Evolutionary conservation across 148 eudicot genomes (phyloP), one percentile per base, ranked within the genome.

Genomic region (Euryodendron excelsum): DNA sequence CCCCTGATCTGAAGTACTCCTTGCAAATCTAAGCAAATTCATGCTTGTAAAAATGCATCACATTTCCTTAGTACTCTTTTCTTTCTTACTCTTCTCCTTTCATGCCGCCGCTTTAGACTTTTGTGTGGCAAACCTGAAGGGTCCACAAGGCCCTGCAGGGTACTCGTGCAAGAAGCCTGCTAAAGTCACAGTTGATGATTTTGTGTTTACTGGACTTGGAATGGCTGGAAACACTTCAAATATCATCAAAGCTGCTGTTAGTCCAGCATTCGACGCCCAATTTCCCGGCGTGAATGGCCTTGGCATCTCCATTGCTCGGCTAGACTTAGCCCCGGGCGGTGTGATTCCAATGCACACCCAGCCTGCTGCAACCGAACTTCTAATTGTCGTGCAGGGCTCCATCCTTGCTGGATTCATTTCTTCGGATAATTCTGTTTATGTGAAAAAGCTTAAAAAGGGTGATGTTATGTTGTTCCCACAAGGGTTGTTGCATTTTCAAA

Each of bases 271-370:
- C 28, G 82, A 77, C 0, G 84, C 90, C 74, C 95, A 92, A 23
- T 92, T 91, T 80, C 94, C 97, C 0, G 97, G 91, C 5, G 75
- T 92, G 2, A 94, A 94, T 45, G 97, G 98, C 0, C 87, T 92
- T 0, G 98, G 97, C 0, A 44, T 94, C 0, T 94, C 98, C 81
- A 20, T 90, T 9, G 98, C 95, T 2, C 72, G 97, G 20, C 69
- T 92, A 11, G 98, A 94, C 79, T 62, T 94, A 11, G 97, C 93
- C 12, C 37, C 45, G 0, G 92, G 86, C 0, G 98, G 98, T 7
- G 98, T 94, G 4, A 80, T 92, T 18, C 98, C 98, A 2, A 74
- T 94, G 79, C 98, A 94, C 90, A 94, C 95, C 0, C 98, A 94
- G 84, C 95, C 97, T 0, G 91, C 82, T 0, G 98, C 82, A 0